Evolutionary conservation across 768 basidiomycete genomes (phyloP), one percentile per base, ranked within the genome.

Genomic region (Artomyces pyxidatus): DNA sequence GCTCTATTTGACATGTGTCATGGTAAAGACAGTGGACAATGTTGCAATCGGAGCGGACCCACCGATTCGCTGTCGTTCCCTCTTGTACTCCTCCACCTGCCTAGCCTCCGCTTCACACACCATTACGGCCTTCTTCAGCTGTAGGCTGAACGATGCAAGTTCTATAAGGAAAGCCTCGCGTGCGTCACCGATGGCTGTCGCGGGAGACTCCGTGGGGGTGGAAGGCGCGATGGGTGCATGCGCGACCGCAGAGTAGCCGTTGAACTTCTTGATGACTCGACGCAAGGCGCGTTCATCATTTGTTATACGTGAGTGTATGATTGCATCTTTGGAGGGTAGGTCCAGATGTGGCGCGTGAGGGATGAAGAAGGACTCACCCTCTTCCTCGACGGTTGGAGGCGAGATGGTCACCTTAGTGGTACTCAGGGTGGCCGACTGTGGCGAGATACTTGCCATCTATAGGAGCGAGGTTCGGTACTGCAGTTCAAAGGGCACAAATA

Each of bases 21-120:
- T n/a, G n/a, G n/a, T n/a, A n/a, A n/a, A n/a, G n/a, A n/a, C n/a
- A n/a, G n/a, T n/a, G n/a, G n/a, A n/a, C n/a, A n/a, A 26, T 39
- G 10, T 35, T 6, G 35, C 19, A 8, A 26, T 39, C 54, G 40
- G 14, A 45, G 39, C 6, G 11, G 2, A 71, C 78, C 39, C 61
- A 86, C 89, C 86, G 59, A 90, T 86, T 53, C 77, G 67, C 56
- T 77, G 73, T 42, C 77, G 76, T 58, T 88, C 87, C 38, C 75
- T 71, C 57, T 88, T 76, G 60, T 92, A 92, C 62, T 89, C 83
- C 58, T 88, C 81, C 1, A 90, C 88, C 66, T 92, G 88, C 58
- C 88, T 73, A 45, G 78, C 76, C 68, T 92, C 89, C 7, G 88
- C 90, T 60, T 90, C 83, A 58, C 87, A 90, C 39, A 88, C 81